A percentile compares a stretch with the other conserved stretches of the same genome.
Conservation (phyloP, 2,329 filamentous ascomycete species). For the Emmonsia crescens region DNA sequence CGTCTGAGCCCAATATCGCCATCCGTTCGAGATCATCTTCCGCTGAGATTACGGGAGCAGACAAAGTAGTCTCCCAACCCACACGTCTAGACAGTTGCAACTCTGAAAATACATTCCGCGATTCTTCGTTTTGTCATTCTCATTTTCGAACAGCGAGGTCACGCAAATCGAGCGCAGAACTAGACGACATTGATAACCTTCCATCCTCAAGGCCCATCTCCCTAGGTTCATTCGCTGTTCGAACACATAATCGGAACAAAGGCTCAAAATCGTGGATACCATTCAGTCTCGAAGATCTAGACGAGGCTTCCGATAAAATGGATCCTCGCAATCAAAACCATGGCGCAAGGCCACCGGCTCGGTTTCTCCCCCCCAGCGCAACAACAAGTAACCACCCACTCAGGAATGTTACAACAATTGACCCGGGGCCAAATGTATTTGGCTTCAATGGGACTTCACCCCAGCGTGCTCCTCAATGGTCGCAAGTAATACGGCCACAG, state of each 20-base stretch:
- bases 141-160: background rate
- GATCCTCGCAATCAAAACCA: slow-evolving; percentile 5
- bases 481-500: background rate
- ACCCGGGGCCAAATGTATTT: background rate
- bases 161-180: background rate
- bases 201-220: slow-evolving; percentile 5
- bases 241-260: slow-evolving; percentile 12
- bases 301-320: slow-evolving; percentile 5
- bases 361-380: background rate
- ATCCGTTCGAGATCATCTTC: background rate
- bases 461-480: background rate
- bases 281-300: slow-evolving; percentile 7
- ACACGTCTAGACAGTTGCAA: background rate
- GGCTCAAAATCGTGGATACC: slow-evolving; percentile 14
- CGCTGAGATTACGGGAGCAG: background rate
- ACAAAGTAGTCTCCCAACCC: background rate
- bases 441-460: background rate
- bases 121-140: background rate
- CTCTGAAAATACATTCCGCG: background rate
- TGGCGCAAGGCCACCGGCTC: slow-evolving; percentile 8
- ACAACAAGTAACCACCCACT: slow-evolving; percentile 6
- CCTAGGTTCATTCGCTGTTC: background rate
- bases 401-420: slow-evolving; percentile 8
- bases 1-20: background rate
- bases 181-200: slow-evolving; percentile 5